phyloP scores from a whole-genome alignment of 441 rosid species.

The Omphalea diandra region DNA sequence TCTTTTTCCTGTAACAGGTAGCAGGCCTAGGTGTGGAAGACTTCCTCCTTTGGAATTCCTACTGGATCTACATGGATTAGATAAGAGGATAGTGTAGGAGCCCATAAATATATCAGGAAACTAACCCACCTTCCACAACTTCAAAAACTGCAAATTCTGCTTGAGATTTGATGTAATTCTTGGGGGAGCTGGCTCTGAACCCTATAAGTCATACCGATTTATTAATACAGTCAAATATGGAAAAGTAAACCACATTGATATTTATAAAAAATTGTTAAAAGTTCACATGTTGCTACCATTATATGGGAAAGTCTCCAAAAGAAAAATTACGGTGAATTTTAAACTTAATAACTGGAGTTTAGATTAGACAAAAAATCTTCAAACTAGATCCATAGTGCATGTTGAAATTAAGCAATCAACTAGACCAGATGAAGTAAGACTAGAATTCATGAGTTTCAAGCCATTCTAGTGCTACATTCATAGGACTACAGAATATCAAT shows the following conservation, averaged over 20 bases:
- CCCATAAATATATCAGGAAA: no score
- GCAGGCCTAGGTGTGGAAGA: constrained; percentile 68
- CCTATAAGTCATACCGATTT: constrained; percentile 40
- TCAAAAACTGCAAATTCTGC: constrained; percentile 79
- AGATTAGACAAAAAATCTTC: not conserved
- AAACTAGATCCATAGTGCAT: no score
- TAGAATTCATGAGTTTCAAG: not conserved
- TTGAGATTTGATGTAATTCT: constrained; percentile 90
- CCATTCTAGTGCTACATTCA: not conserved
- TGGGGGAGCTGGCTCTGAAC: constrained; percentile 58
- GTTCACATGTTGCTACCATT: not conserved
- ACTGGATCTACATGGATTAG: constrained; percentile 16
- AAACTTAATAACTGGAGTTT: not conserved
- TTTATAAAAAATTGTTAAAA: not conserved
- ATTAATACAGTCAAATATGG: constrained; percentile 14
- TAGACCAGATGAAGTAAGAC: not conserved
- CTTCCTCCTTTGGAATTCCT: constrained; percentile 67
- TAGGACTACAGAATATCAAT: not conserved
- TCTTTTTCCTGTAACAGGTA: constrained; percentile 85
- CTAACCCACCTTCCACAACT: constrained; percentile 71
- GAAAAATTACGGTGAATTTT: not conserved
- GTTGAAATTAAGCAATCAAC: not conserved
- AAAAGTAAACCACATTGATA: not conserved
- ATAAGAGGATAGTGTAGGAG: no score
- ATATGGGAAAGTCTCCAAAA: not conserved